phyloP scores from a whole-genome alignment of 805 yeast genomes.

The Starmerella bombi region DNA sequence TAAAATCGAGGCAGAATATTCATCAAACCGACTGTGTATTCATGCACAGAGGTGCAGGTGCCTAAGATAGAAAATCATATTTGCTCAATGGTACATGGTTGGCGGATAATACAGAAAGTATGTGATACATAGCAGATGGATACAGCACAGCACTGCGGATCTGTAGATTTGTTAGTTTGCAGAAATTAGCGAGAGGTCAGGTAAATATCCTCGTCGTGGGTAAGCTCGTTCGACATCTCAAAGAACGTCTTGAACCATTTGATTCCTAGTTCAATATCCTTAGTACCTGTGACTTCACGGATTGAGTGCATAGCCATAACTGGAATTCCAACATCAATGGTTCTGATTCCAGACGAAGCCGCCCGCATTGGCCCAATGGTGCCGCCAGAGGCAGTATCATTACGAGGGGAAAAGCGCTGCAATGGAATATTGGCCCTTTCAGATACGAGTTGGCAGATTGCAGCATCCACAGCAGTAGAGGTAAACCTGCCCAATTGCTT shows the following conservation, averaged over 20 bases:
- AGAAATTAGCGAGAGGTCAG: too few relatives aligned
- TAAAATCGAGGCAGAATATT: too few relatives aligned
- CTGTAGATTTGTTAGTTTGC: too few relatives aligned
- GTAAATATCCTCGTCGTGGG: conserved; percentile 2
- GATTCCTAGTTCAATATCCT: conserved; percentile 54
- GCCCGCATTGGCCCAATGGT: conserved; percentile 93
- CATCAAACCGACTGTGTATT: too few relatives aligned
- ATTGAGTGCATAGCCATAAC: conserved; percentile 88
- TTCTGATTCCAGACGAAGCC: conserved; percentile 72
- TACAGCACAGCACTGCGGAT: too few relatives aligned
- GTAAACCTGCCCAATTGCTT: conserved; percentile 94
- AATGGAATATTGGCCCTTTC: conserved; percentile 56
- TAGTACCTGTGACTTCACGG: conserved; percentile 78
- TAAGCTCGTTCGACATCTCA: conserved; percentile 11
- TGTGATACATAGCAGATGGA: too few relatives aligned
- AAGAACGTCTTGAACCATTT: conserved; percentile 50
- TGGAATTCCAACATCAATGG: conserved; percentile 83
- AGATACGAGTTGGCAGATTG: conserved; percentile 61
- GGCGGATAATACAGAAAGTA: too few relatives aligned
- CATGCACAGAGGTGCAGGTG: too few relatives aligned
- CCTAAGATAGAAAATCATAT: too few relatives aligned
- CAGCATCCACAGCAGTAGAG: conserved; percentile 86
- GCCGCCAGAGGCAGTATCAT: conserved; percentile 90
- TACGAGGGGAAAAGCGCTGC: conserved; percentile 80
- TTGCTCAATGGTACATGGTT: too few relatives aligned